phyloP scores from a whole-genome alignment of 139 green algal genomes.

The Chlamydomonas sp. region DNA sequence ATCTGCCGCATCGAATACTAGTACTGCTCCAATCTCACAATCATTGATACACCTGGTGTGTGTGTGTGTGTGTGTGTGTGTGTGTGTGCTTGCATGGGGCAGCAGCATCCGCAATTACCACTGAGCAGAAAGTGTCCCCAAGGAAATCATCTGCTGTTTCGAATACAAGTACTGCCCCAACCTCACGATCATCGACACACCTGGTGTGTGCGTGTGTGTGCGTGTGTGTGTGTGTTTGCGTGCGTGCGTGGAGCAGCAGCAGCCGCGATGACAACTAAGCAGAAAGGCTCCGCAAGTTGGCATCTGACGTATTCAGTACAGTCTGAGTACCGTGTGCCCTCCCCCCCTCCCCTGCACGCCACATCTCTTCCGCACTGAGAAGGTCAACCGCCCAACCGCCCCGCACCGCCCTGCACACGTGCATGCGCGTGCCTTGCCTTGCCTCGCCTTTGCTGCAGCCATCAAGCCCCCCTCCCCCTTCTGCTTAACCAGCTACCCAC shows the following conservation, averaged over 20 bases:
- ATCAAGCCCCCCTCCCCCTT: no score
- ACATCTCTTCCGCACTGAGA: no score
- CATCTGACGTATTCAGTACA: slow-evolving; percentile 90
- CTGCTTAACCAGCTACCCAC: no score
- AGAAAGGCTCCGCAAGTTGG: no score
- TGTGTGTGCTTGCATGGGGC: neutral
- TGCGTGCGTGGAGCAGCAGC: no score
- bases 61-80: no score
- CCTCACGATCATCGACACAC: slow-evolving; percentile 96
- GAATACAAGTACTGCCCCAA: slow-evolving; percentile 94
- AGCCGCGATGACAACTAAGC: neutral
- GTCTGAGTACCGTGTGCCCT: slow-evolving; percentile 92
- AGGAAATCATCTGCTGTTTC: slow-evolving; percentile 92
- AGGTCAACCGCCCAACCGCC: no score
- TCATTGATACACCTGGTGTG: slow-evolving; percentile 91
- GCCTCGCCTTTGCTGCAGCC: no score
- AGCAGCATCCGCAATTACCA: no score
- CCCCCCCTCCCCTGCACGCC: slow-evolving; percentile 96
- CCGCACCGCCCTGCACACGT: no score
- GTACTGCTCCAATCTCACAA: slow-evolving; percentile 94
- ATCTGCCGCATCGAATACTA: slow-evolving; percentile 90
- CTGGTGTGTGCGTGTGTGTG: slow-evolving; percentile 61
- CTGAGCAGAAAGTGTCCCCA: no score
- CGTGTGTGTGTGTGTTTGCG: neutral
- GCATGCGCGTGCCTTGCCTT: no score